Evolutionary conservation across 257 asterid species (phyloP).

Genomic region (Verbascum thapsus): DNA sequence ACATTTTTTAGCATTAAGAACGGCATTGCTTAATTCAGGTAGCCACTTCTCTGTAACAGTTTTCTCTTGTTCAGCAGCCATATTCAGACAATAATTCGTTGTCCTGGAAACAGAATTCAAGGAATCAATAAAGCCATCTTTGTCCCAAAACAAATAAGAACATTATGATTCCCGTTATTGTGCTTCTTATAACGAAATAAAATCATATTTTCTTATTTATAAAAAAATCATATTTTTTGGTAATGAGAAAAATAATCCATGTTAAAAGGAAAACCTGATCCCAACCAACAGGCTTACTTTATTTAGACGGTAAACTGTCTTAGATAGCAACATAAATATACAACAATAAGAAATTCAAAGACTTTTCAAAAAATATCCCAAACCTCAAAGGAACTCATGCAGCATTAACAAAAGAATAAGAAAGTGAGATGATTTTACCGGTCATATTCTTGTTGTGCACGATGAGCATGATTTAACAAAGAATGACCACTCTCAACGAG

Average conservation of each 20-base stretch:
- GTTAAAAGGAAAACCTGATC: neutral
- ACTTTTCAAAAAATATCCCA: constrained; percentile 11
- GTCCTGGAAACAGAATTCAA: constrained; percentile 59
- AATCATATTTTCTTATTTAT: too few relatives aligned
- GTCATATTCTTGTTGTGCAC: constrained; percentile 88
- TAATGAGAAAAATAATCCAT: constrained; percentile 11
- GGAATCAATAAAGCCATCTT: constrained; percentile 25
- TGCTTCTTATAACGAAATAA: too few relatives aligned
- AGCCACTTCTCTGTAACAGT: constrained; percentile 81
- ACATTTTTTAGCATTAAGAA: constrained; percentile 80
- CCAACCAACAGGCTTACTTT: too few relatives aligned
- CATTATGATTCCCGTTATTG: too few relatives aligned
- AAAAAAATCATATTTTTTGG: neutral
- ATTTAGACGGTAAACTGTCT: too few relatives aligned
- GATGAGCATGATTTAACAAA: constrained; percentile 87
- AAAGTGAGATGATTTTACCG: constrained; percentile 49
- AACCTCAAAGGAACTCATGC: constrained; percentile 19
- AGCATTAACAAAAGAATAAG: constrained; percentile 8
- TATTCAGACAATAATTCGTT: constrained; percentile 77
- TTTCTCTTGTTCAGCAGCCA: constrained; percentile 93
- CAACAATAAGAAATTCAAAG: too few relatives aligned
- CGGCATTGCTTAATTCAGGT: constrained; percentile 73
- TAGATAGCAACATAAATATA: constrained; percentile 5
- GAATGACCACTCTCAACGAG: constrained; percentile 96
- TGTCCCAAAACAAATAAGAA: too few relatives aligned